phyloP scores from a whole-genome alignment of 148 eudicot species.

The Rhododendron ferrugineum region DNA sequence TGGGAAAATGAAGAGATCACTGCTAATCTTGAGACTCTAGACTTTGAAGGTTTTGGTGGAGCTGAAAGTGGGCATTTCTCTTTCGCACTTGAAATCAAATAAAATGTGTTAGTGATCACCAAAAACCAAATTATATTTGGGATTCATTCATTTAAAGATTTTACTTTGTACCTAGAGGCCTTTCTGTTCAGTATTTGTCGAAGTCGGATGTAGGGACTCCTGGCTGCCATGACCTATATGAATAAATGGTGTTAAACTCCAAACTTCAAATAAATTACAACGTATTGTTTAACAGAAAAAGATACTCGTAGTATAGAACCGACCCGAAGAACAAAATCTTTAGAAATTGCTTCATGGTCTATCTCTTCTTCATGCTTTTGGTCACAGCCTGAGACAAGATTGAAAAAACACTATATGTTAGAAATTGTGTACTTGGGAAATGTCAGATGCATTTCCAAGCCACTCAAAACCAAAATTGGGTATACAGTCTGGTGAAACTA shows the following conservation, averaged over 20 bases:
- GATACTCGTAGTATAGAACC: background rate
- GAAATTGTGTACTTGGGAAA: background rate
- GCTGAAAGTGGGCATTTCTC: slow-evolving; percentile 73
- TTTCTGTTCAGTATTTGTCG: slow-evolving; percentile 47
- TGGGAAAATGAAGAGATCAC: slow-evolving; percentile 52
- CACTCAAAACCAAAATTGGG: background rate
- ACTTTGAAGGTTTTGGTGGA: slow-evolving; percentile 76
- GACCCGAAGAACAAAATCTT: slow-evolving; percentile 83
- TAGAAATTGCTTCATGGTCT: slow-evolving; percentile 64
- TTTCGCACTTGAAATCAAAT: slow-evolving; percentile 27
- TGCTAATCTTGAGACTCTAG: slow-evolving; percentile 57
- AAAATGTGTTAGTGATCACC: background rate
- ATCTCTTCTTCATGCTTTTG: slow-evolving; percentile 82
- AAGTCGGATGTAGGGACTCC: slow-evolving; percentile 77
- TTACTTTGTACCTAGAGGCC: slow-evolving; percentile 20
- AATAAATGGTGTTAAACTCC: background rate
- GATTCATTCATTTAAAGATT: background rate
- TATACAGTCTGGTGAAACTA: background rate
- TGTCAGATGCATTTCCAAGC: background rate
- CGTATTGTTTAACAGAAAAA: background rate
- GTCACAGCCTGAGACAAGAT: slow-evolving; percentile 63
- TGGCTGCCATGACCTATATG: slow-evolving; percentile 87
- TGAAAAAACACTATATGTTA: background rate
- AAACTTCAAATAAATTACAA: background rate
- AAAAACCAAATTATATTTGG: background rate